phyloP scores from a whole-genome alignment of 495 filamentous ascomycete genomes.

The Penicillium manginii region DNA sequence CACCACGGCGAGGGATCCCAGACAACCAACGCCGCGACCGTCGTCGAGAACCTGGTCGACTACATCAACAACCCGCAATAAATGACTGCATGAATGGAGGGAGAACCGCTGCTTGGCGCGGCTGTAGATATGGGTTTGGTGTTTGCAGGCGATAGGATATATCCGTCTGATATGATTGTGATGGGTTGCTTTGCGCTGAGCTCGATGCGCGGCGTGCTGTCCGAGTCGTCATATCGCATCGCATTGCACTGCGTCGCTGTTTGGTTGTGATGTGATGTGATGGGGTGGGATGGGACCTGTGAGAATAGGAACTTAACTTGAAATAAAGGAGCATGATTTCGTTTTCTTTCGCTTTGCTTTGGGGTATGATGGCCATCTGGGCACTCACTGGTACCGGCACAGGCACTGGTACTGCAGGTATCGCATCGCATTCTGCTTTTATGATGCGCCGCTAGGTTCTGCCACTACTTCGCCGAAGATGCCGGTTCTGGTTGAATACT shows the following conservation, averaged over 20 bases:
- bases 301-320: not conserved
- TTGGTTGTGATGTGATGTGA: not conserved
- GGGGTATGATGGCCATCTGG: too few species aligned
- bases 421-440: too few species aligned
- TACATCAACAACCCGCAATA: constrained; percentile 47
- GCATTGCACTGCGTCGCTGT: not conserved
- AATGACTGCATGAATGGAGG: not conserved
- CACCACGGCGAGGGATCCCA: constrained; percentile 75
- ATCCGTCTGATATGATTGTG: too few species aligned
- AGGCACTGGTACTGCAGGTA: too few species aligned
- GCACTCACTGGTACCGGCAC: too few species aligned
- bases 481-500: not conserved
- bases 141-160: not conserved
- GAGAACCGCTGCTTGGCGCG: too few species aligned
- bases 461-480: not conserved
- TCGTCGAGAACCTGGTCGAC: constrained; percentile 47
- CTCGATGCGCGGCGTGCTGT: not conserved
- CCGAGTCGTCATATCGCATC: not conserved
- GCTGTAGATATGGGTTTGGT: not conserved
- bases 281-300: not conserved
- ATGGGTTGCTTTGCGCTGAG: too few species aligned
- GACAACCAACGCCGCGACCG: constrained; percentile 50
- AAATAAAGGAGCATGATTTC: constrained; percentile 1
- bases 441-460: too few species aligned
- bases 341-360: not conserved